Evolutionary conservation across 768 basidiomycete genomes (phyloP).

Genomic region (Calocybe cyanea): DNA sequence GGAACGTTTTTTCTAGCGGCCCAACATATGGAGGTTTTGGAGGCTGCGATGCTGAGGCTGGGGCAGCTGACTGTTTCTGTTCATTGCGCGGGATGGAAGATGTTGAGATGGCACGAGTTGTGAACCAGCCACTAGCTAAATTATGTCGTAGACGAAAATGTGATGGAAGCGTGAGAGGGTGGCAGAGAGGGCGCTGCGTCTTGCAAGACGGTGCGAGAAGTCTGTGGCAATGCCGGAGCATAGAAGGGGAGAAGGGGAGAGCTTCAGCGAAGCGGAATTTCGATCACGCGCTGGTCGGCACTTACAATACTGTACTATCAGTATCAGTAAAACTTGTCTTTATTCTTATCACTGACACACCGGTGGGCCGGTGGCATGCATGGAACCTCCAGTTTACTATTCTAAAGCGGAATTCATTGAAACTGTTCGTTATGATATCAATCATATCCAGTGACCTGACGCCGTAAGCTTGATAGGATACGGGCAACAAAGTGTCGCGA

Average conservation of each 20-base stretch:
- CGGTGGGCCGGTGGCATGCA: slow-evolving; percentile 18
- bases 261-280: not conserved
- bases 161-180: not conserved
- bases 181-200: slow-evolving; percentile 3
- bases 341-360: too few species aligned
- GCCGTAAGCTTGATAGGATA: slow-evolving; percentile 54
- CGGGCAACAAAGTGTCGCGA: slow-evolving; percentile 93
- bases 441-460: not conserved
- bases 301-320: too few species aligned
- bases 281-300: not conserved
- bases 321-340: too few species aligned
- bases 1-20: slow-evolving; percentile 69
- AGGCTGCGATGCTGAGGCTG: slow-evolving; percentile 2
- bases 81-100: slow-evolving; percentile 2
- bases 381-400: slow-evolving; percentile 78
- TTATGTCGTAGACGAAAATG: not conserved
- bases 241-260: slow-evolving; percentile 13
- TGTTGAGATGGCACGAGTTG: slow-evolving; percentile 10
- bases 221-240: slow-evolving; percentile 6
- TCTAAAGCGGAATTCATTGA: slow-evolving; percentile 84
- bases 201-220: slow-evolving; percentile 5
- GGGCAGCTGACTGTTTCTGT: slow-evolving; percentile 2
- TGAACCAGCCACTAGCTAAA: not conserved
- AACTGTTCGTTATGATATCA: slow-evolving; percentile 48
- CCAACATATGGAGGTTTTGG: slow-evolving; percentile 56